Evolutionary conservation across 2,329 filamentous ascomycete species (phyloP), one percentile per base, ranked within the genome.

Genomic region (Lasiodiplodia sp.): DNA sequence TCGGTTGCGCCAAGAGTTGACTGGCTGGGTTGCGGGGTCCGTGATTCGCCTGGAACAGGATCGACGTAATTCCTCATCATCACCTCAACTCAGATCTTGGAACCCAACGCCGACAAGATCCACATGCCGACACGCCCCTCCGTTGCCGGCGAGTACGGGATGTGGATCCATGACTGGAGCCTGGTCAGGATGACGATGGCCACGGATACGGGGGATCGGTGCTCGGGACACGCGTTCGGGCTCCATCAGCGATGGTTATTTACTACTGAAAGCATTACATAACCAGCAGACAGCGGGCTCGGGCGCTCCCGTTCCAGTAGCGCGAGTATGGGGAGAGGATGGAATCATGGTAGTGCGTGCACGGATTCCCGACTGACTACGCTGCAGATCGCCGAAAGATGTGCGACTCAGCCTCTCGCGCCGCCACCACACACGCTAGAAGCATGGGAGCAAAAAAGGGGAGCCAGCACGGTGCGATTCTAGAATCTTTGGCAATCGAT

Each of bases 271-370:
- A 7, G 18, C 18, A 14, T 47, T 47, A 47, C 44, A n/a, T 21
- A 47, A 47, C 44, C 44, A 16, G 23, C 28, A n/a, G 38, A 28
- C 57, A 11, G 38, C 40, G 7, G 25, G 28, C 23, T 49, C 58
- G 40, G 58, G 23, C 10, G 40, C 25, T 49, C 12, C 58, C 58
- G 40, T 18, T 4, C 14, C 44, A 28, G 47, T 62, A 25, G 58
- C 21, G 58, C 58, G 47, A 62, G n/a, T 11, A 62, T 62, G 58
- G 58, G 58, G 58, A 49, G 58, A 62, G 58, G 58, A 62, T 62
- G 57, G 57, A 49, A 12, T 62, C 57, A 62, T 60, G 57, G 25
- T 47, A 60, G 57, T 10, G 4, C 14, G 38, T 21, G 57, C 57
- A 60, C 57, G 57, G 57, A 60, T 44, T 47, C 34, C 21, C 21